Percentiles rank a stretch among this genome's conserved stretches.
Evolutionary conservation across 192 early-diverging fungal species (phyloP).

Genomic region (Linnemannia schmuckeri): DNA sequence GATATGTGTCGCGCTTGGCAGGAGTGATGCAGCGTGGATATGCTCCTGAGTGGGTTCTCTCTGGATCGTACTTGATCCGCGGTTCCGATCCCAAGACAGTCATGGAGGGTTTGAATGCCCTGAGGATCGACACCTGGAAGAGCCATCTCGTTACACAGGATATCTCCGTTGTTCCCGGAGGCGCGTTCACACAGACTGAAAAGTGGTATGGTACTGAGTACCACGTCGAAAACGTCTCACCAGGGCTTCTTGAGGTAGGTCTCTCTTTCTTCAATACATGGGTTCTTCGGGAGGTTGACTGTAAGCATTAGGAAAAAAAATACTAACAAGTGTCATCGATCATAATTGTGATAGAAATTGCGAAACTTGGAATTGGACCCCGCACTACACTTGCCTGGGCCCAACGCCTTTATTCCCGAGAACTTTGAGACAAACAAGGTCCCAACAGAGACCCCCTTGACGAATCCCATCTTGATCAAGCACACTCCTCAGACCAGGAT

Average conservation of each 20-base stretch:
- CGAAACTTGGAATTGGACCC: conserved; percentile 60
- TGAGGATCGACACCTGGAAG: conserved; percentile 48
- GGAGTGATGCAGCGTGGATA: conserved; percentile 85
- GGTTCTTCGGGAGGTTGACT: background rate
- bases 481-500: conserved; percentile 74
- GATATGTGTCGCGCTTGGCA: conserved; percentile 77
- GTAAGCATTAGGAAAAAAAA: background rate
- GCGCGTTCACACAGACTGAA: conserved; percentile 69
- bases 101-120: conserved; percentile 68
- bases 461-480: conserved; percentile 61
- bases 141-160: conserved; percentile 53
- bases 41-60: conserved; percentile 74
- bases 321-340: background rate
- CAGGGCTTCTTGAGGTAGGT: conserved; percentile 63
- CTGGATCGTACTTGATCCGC: conserved; percentile 75
- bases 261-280: background rate
- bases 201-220: conserved; percentile 89
- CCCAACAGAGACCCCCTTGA: conserved; percentile 22
- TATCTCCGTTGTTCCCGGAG: conserved; percentile 47
- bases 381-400: conserved; percentile 75
- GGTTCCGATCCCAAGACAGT: conserved; percentile 75
- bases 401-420: conserved; percentile 90
- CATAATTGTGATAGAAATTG: conserved; percentile 57
- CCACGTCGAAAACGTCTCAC: conserved; percentile 69
- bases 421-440: conserved; percentile 78